Conservation (phyloP, 148 eudicot genomes). For the Rhododendron griersonianum region DNA sequence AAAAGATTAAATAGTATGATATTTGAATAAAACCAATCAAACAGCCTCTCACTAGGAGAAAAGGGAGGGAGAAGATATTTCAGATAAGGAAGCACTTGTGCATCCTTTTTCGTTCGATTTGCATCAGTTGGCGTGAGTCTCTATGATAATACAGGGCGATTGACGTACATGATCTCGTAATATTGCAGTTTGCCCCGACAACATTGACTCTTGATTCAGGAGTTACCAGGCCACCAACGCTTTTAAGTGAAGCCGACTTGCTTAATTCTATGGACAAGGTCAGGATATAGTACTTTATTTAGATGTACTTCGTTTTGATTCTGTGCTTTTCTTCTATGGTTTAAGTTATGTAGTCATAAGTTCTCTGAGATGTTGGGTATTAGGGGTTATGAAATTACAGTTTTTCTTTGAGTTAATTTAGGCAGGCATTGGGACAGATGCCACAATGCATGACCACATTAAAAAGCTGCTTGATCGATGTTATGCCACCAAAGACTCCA, state of each 20-base stretch:
- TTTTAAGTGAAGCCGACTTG: slow-evolving; percentile 94
- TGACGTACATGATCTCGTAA: not conserved
- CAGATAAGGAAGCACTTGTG: not conserved
- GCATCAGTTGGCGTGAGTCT: not conserved
- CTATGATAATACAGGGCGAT: not conserved
- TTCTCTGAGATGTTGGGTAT: not conserved
- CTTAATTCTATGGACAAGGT: slow-evolving; percentile 92
- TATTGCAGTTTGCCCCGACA: slow-evolving; percentile 72
- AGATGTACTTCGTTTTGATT: not conserved
- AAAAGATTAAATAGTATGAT: not conserved
- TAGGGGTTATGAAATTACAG: not conserved
- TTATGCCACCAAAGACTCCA: slow-evolving; percentile 90
- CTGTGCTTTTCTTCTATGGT: not conserved
- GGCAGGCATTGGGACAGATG: slow-evolving; percentile 99
- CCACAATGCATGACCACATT: slow-evolving; percentile 99
- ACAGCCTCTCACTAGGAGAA: not conserved
- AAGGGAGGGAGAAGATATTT: not conserved
- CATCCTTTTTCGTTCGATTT: not conserved
- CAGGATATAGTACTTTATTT: slow-evolving; percentile 8
- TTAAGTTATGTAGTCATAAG: not conserved
- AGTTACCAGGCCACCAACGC: slow-evolving; percentile 88
- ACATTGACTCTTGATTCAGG: slow-evolving; percentile 87
- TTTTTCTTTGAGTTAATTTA: slow-evolving; percentile 10
- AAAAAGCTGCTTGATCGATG: slow-evolving; percentile 92
- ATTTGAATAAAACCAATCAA: not conserved